phyloP scores from a whole-genome alignment of 1,284 basidiomycete genomes.

The Pseudozyma hubeiensis region DNA sequence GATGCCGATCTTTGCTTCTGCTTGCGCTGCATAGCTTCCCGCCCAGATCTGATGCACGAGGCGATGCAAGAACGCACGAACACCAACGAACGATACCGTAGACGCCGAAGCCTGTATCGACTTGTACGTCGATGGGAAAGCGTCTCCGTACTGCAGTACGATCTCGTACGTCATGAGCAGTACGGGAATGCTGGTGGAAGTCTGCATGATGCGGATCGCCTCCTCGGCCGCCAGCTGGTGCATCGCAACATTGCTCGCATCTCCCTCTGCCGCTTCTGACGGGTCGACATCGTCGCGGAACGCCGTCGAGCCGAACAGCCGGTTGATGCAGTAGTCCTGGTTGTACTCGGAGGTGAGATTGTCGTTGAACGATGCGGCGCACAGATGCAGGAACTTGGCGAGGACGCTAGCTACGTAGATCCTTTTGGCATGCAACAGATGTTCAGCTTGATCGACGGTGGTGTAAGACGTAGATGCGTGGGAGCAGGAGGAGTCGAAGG shows the following conservation, averaged over 20 bases:
- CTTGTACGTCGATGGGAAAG: slow-evolving; percentile 46
- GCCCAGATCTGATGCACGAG: slow-evolving; percentile 68
- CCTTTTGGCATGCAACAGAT: slow-evolving; percentile 26
- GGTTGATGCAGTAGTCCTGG: slow-evolving; percentile 51
- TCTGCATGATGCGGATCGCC: slow-evolving; percentile 49
- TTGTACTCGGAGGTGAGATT: slow-evolving; percentile 45
- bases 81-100: slow-evolving; percentile 31
- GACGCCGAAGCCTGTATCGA: slow-evolving; percentile 41
- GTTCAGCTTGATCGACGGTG: neutral
- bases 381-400: slow-evolving; percentile 55
- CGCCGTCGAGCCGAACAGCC: slow-evolving; percentile 46
- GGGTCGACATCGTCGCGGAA: slow-evolving; percentile 33
- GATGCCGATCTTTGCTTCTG: slow-evolving; percentile 52
- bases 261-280: neutral
- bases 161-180: slow-evolving; percentile 84
- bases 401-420: slow-evolving; percentile 38
- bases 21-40: slow-evolving; percentile 63
- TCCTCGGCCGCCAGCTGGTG: slow-evolving; percentile 45
- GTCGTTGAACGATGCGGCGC: slow-evolving; percentile 52
- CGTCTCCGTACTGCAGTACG: slow-evolving; percentile 78
- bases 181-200: slow-evolving; percentile 81
- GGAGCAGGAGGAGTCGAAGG: slow-evolving; percentile 15
- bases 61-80: slow-evolving; percentile 55
- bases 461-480: slow-evolving; percentile 2
- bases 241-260: slow-evolving; percentile 20